Conservation (phyloP, 1,139 yeast species). For the Geotrichum citri-aurantii region DNA sequence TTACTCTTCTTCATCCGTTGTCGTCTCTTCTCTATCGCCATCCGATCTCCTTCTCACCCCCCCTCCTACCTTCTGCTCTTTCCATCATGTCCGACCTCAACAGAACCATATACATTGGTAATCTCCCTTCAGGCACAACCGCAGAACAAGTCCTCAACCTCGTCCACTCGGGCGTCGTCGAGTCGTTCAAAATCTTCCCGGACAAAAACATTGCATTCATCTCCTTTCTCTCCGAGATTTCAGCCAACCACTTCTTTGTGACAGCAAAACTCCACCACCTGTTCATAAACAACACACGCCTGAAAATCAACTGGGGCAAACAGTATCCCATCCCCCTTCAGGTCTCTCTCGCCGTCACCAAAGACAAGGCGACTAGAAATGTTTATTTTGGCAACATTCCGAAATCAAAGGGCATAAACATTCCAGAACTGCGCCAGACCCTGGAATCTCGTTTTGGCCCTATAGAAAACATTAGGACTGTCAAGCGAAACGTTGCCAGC, state of each 20-base stretch:
- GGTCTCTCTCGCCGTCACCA: slow-evolving; percentile 66
- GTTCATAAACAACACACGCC: slow-evolving; percentile 42
- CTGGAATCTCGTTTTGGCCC: background rate
- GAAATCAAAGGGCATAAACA: slow-evolving; percentile 44
- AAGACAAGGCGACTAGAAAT: slow-evolving; percentile 87
- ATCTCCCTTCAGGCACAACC: slow-evolving; percentile 71
- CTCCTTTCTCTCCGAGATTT: slow-evolving; percentile 42
- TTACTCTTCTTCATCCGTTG: background rate
- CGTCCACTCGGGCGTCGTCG: slow-evolving; percentile 87
- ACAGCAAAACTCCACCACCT: slow-evolving; percentile 44
- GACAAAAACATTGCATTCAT: slow-evolving; percentile 45
- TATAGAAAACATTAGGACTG: background rate
- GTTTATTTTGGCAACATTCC: slow-evolving; percentile 75
- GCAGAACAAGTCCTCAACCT: slow-evolving; percentile 80
- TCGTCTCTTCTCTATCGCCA: background rate
- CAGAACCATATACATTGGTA: slow-evolving; percentile 86
- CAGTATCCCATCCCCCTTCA: slow-evolving; percentile 61
- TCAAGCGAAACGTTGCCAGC: background rate
- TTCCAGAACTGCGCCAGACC: slow-evolving; percentile 46
- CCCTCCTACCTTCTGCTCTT: background rate
- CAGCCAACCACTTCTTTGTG: slow-evolving; percentile 46
- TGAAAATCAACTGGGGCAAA: slow-evolving; percentile 62
- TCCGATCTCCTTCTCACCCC: background rate
- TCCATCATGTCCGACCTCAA: slow-evolving; percentile 18
- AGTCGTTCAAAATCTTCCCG: slow-evolving; percentile 52